phyloP scores from a whole-genome alignment of 306 rosid species.

The Cucumis melo region DNA sequence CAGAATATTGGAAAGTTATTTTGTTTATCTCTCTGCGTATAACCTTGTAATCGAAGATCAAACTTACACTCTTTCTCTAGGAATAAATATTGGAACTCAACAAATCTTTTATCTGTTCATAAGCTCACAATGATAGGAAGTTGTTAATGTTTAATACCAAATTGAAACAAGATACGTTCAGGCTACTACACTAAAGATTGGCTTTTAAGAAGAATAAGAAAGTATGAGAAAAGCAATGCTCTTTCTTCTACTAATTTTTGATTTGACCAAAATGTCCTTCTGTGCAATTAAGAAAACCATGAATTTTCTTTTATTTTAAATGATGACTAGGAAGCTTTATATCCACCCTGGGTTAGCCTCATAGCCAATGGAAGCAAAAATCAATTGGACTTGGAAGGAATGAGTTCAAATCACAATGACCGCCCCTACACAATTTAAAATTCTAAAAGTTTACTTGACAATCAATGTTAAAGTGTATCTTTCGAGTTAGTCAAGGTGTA shows the following conservation, averaged over 20 bases:
- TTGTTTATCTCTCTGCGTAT: conserved; percentile 18
- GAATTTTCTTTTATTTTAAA: not conserved
- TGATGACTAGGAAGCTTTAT: not conserved
- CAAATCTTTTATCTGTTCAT: not conserved
- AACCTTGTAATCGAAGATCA: conserved; percentile 4
- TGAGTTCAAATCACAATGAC: not conserved
- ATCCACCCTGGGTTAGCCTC: not conserved
- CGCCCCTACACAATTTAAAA: not conserved
- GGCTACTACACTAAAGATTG: not conserved
- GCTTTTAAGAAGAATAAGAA: conserved; percentile 4
- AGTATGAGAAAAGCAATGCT: conserved; percentile 82
- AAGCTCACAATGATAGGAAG: conserved; percentile 53
- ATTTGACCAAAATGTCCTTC: conserved; percentile 70
- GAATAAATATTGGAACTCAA: not conserved
- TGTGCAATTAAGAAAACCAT: conserved; percentile 27
- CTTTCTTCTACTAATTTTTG: conserved; percentile 91
- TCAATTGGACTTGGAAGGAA: not conserved
- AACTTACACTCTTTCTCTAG: not conserved
- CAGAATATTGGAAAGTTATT: not conserved
- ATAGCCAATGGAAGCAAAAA: not conserved
- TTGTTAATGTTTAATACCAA: conserved; percentile 57
- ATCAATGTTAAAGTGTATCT: not conserved
- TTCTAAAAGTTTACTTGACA: not conserved
- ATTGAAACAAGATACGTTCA: conserved; percentile 6
- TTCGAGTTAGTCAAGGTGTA: not conserved